Evolutionary conservation across 768 basidiomycete species (phyloP).

Genomic region (Fomitopsis pulvina): DNA sequence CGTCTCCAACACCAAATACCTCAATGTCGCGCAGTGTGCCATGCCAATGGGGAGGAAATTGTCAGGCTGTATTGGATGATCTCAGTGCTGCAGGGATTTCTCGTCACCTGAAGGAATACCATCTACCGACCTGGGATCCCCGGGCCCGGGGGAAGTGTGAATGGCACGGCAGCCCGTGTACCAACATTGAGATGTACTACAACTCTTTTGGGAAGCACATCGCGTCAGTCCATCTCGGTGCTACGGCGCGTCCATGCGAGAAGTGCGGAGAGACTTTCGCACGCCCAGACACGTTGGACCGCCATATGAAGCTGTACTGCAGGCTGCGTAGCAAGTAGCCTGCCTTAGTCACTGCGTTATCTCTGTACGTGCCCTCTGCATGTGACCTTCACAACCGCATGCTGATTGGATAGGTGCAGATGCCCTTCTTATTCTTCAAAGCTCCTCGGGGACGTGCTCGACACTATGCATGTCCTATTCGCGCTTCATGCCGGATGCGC

Average conservation of each 20-base stretch:
- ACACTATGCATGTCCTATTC: too few relatives aligned
- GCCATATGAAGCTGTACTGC: conserved; percentile 17
- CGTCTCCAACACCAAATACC: neutral
- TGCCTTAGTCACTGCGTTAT: neutral
- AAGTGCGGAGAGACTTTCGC: conserved; percentile 14
- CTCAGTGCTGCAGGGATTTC: conserved; percentile 3
- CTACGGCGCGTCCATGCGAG: conserved; percentile 10
- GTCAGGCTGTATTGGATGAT: conserved; percentile 7
- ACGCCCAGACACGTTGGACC: conserved; percentile 14
- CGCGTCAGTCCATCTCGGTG: conserved; percentile 14
- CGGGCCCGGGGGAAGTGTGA: neutral
- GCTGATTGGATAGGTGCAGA: too few relatives aligned
- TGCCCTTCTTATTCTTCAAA: too few relatives aligned
- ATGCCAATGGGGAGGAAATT: conserved; percentile 1
- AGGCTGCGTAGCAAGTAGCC: neutral
- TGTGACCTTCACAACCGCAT: neutral
- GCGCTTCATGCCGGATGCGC: too few relatives aligned
- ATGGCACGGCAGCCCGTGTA: neutral
- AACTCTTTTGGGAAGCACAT: conserved; percentile 16
- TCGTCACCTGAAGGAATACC: conserved; percentile 9
- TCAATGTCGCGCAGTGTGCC: neutral
- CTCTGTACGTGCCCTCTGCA: neutral
- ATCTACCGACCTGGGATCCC: conserved; percentile 2
- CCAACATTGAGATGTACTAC: conserved; percentile 9
- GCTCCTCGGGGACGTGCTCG: too few relatives aligned